A percentile compares a stretch with the other conserved stretches of the same genome.
phyloP scores from a whole-genome alignment of 768 basidiomycete genomes.

The Pulveroboletus sp. region DNA sequence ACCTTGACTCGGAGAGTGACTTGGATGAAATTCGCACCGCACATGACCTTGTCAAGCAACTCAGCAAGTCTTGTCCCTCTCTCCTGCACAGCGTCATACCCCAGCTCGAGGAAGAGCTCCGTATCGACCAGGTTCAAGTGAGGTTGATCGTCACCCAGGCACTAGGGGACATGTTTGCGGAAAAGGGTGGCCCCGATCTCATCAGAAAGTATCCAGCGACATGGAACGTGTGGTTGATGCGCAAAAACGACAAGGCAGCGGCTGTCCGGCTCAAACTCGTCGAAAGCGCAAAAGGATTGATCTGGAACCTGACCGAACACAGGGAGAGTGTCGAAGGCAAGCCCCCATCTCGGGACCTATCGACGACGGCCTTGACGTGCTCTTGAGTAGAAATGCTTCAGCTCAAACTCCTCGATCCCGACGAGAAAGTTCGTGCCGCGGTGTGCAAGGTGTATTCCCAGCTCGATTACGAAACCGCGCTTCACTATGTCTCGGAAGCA shows the following conservation, averaged over 20 bases:
- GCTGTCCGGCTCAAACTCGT: conserved; percentile 77
- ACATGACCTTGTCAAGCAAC: conserved; percentile 81
- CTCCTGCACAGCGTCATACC: conserved; percentile 90
- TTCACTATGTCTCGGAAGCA: conserved; percentile 71
- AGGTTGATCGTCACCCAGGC: conserved; percentile 82
- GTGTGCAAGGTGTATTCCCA: conserved; percentile 78
- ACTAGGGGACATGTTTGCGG: conserved; percentile 88
- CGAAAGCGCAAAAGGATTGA: conserved; percentile 60
- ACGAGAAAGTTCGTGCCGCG: conserved; percentile 87
- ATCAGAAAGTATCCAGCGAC: conserved; percentile 77
- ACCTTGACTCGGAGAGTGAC: conserved; percentile 56
- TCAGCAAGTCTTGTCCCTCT: conserved; percentile 76
- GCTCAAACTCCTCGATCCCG: conserved; percentile 77
- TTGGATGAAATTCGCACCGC: conserved; percentile 68
- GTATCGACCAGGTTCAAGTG: conserved; percentile 67
- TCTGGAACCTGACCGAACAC: conserved; percentile 65
- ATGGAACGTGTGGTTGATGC: conserved; percentile 81
- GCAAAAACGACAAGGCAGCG: conserved; percentile 73
- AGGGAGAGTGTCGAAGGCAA: conserved; percentile 71
- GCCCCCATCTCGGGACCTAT: conserved; percentile 16
- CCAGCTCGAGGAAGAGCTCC: conserved; percentile 87
- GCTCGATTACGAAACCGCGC: conserved; percentile 86
- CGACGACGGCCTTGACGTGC: conserved; percentile 2
- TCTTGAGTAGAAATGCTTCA: conserved; percentile 49
- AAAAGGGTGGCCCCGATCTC: conserved; percentile 70